Percentiles rank a stretch among this genome's conserved stretches.
phyloP scores from a whole-genome alignment of 2,329 filamentous ascomycete species.

The Pseudogymnoascus sp. region DNA sequence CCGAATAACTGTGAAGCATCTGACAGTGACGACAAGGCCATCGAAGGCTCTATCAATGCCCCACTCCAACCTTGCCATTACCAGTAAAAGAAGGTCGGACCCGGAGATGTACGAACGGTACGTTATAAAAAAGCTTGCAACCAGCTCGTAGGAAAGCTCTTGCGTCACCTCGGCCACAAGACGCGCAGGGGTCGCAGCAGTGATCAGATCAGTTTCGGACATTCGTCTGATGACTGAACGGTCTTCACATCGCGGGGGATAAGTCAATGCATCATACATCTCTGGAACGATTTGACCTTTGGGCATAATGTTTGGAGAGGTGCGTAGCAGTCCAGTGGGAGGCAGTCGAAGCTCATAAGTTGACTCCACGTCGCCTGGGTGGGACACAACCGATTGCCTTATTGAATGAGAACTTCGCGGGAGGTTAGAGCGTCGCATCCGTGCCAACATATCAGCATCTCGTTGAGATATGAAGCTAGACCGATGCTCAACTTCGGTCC shows the following conservation, averaged over 20 bases:
- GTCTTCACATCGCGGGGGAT: constrained; percentile 73
- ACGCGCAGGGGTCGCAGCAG: constrained; percentile 82
- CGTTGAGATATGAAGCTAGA: constrained; percentile 19
- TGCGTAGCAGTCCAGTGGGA: constrained; percentile 19
- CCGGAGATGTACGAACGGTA: constrained; percentile 81
- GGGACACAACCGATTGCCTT: constrained; percentile 20
- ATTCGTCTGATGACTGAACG: constrained; percentile 77
- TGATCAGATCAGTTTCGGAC: constrained; percentile 63
- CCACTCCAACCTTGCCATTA: constrained; percentile 82
- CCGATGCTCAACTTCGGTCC: constrained; percentile 63
- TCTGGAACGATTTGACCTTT: constrained; percentile 54
- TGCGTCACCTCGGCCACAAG: constrained; percentile 87
- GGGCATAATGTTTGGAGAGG: constrained; percentile 13
- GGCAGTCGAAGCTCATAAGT: constrained; percentile 14
- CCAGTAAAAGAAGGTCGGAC: constrained; percentile 70
- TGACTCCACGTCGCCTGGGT: constrained; percentile 19
- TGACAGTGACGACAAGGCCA: constrained; percentile 88
- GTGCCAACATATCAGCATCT: constrained; percentile 20
- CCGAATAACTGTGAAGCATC: constrained; percentile 88
- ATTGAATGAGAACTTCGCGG: constrained; percentile 19
- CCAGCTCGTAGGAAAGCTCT: constrained; percentile 71
- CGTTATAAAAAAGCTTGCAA: constrained; percentile 97
- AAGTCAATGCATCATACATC: constrained; percentile 77
- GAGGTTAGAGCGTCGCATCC: constrained; percentile 7
- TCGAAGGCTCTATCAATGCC: constrained; percentile 75